Percentiles rank a stretch among this genome's conserved stretches.
These are phyloP conservation scores for Monosporascus sp. DNA, from an alignment of 2,329 filamentous ascomycete genomes.

Conservation along the genomic window DNA sequence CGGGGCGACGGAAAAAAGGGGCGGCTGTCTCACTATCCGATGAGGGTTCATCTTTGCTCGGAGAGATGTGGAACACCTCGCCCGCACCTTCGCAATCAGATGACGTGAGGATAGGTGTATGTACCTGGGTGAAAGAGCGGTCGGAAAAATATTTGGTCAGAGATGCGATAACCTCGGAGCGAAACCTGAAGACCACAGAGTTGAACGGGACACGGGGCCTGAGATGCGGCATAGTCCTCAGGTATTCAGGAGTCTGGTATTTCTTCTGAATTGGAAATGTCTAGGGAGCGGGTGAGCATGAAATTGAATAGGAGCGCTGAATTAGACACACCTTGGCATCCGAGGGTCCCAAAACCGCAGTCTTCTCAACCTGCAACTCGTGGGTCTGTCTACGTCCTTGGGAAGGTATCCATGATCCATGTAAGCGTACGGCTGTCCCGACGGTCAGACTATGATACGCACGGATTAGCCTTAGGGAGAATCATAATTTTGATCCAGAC, in stretches of 20 bases:
- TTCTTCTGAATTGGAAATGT: conserved; percentile 95
- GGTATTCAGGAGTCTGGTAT: conserved; percentile 83
- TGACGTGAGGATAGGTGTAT: conserved; percentile 91
- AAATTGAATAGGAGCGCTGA: conserved; percentile 1
- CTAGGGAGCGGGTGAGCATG: conserved; percentile 37
- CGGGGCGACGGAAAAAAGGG: conserved; percentile 76
- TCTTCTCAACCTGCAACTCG: conserved; percentile 70
- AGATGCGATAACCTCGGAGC: conserved; percentile 71
- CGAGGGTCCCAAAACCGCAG: conserved; percentile 69
- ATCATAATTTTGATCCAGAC: conserved; percentile 6
- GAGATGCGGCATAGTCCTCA: conserved; percentile 83
- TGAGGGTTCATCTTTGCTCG: conserved; percentile 27
- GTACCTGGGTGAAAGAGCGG: conserved; percentile 71
- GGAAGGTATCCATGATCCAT: conserved; percentile 70
- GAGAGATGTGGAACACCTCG: conserved; percentile 75
- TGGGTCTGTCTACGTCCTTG: conserved; percentile 64
- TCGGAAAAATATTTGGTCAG: conserved; percentile 70
- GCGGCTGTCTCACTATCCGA: conserved; percentile 33
- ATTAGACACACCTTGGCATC: conserved; percentile 64
- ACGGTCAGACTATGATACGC: conserved; percentile 60
- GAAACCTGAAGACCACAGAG: conserved; percentile 71
- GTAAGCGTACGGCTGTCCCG: conserved; percentile 72
- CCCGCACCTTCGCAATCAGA: conserved; percentile 97
- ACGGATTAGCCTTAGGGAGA: conserved; percentile 22
- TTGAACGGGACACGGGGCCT: conserved; percentile 77